These are phyloP conservation scores for Apiotrichum akiyoshidainum DNA, from an alignment of 1,284 basidiomycete species.

Conservation along the genomic window DNA sequence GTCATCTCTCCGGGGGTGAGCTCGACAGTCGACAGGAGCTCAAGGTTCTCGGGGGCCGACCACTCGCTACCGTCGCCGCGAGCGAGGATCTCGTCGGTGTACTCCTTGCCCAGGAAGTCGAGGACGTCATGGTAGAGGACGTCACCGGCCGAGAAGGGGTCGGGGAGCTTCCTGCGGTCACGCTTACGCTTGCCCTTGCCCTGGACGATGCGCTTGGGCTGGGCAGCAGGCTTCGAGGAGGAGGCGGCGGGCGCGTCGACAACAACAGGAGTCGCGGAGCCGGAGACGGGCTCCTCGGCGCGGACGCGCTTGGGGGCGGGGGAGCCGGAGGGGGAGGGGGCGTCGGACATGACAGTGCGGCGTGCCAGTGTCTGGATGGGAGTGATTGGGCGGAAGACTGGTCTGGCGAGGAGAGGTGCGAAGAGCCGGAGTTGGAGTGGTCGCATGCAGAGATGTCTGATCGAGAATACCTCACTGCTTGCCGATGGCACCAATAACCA, in stretches of 20 bases:
- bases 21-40: slow-evolving; percentile 62
- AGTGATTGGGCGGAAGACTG: no score
- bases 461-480: neutral
- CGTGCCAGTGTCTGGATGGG: neutral
- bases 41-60: slow-evolving; percentile 54
- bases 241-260: neutral
- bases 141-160: slow-evolving; percentile 68
- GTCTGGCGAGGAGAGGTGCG: neutral
- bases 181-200: slow-evolving; percentile 29
- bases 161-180: slow-evolving; percentile 53
- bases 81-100: slow-evolving; percentile 57
- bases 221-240: neutral
- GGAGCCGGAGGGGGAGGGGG: slow-evolving; percentile 4
- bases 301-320: slow-evolving; percentile 16
- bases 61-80: slow-evolving; percentile 58
- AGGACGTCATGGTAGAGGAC: slow-evolving; percentile 70
- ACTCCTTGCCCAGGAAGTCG: slow-evolving; percentile 63
- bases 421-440: neutral
- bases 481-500: no score
- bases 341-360: slow-evolving; percentile 12
- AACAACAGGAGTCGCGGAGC: neutral
- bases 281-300: neutral
- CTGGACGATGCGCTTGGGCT: slow-evolving; percentile 10
- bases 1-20: slow-evolving; percentile 56
- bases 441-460: neutral